A percentile compares a stretch with the other conserved stretches of the same genome.
Conservation (phyloP, 2,329 filamentous ascomycete species). For the Pleoardoris graminearum region DNA sequence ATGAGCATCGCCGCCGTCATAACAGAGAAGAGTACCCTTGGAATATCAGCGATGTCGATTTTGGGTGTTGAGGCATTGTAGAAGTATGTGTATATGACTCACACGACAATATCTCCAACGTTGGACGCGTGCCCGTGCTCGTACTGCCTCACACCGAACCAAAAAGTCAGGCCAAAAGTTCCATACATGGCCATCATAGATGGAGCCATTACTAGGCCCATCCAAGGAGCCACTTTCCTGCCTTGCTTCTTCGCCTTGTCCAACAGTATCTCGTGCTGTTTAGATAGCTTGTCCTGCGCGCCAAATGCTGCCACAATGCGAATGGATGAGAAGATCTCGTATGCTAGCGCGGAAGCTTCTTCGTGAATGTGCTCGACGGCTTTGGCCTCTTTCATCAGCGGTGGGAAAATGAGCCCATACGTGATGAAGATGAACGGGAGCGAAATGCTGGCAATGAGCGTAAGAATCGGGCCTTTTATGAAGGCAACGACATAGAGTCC, state of each 20-base stretch:
- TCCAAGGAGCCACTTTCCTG: constrained; percentile 33
- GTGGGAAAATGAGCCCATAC: constrained; percentile 35
- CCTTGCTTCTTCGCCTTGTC: constrained; percentile 34
- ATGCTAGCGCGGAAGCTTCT: constrained; percentile 42
- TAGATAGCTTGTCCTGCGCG: constrained; percentile 40
- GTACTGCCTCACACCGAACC: constrained; percentile 45
- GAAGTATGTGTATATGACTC: too few relatives aligned
- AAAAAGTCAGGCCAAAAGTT: constrained; percentile 45
- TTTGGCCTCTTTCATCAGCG: constrained; percentile 41
- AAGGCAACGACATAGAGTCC: constrained; percentile 54
- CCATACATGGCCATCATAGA: constrained; percentile 43
- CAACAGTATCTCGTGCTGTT: constrained; percentile 32
- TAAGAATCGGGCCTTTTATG: constrained; percentile 57
- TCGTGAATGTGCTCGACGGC: constrained; percentile 35
- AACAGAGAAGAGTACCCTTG: constrained; percentile 44
- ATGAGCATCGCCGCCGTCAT: constrained; percentile 44
- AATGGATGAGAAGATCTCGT: constrained; percentile 46
- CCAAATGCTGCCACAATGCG: constrained; percentile 45
- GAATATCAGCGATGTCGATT: constrained; percentile 3
- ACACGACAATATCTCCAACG: constrained; percentile 42
- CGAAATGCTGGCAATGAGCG: constrained; percentile 52
- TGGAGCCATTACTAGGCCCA: constrained; percentile 42
- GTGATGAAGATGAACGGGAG: constrained; percentile 46
- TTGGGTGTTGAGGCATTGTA: too few relatives aligned
- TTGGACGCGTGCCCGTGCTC: constrained; percentile 33